Percentiles rank a stretch among this genome's conserved stretches.
phyloP scores from a whole-genome alignment of 345 rosid genomes.

The Corchorus olitorius region DNA sequence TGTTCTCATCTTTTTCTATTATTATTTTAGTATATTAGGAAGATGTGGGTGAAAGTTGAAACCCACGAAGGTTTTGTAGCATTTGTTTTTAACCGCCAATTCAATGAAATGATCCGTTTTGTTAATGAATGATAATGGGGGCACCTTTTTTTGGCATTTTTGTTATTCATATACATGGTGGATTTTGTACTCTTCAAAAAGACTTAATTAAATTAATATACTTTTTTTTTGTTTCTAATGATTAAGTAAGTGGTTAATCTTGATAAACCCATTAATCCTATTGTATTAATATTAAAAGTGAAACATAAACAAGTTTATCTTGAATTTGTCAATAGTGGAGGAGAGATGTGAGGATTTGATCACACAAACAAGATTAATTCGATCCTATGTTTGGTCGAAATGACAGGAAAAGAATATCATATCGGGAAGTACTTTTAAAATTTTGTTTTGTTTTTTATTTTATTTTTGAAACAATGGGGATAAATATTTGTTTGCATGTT shows the following conservation, averaged over 20 bases:
- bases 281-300: neutral
- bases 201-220: neutral
- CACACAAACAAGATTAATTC: conserved; percentile 6
- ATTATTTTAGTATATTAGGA: neutral
- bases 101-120: no score
- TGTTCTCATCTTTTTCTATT: conserved; percentile 13
- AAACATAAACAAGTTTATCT: conserved; percentile 35
- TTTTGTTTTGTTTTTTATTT: neutral
- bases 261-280: conserved; percentile 3
- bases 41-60: conserved; percentile 8
- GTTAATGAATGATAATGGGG: conserved; percentile 16
- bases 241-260: conserved; percentile 25
- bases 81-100: conserved; percentile 35
- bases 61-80: neutral
- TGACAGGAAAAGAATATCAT: conserved; percentile 29
- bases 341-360: neutral
- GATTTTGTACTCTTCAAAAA: conserved; percentile 1
- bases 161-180: conserved; percentile 17
- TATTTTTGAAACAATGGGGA: neutral
- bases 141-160: conserved; percentile 21
- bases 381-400: conserved; percentile 23
- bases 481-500: conserved; percentile 34
- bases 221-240: neutral
- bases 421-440: neutral
- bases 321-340: conserved; percentile 18